Base-by-base conservation (phyloP, 768 basidiomycete genomes). In the Termitomyces sp. region DNA sequence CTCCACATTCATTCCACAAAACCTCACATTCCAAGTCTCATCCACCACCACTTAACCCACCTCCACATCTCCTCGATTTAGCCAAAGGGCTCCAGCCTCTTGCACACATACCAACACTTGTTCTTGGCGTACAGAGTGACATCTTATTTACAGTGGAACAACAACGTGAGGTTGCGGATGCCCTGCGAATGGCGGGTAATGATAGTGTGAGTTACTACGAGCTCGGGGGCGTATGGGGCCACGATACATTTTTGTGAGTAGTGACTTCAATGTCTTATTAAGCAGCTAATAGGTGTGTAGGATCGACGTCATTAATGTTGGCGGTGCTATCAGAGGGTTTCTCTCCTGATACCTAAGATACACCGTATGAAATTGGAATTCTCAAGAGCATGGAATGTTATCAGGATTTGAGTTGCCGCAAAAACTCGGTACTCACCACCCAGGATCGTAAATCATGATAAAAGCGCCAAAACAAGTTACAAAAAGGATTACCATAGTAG, bases 211-310 rank as follows among this genome's bases (percentile, higher is more conserved):
- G 91, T 59, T 98, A 98, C 72, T 99, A 96, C 69, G 97, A 98
- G 73, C 81, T 98, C 2, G 96, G 96, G 28, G 95, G 96, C 9
- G 95, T 98, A n/a, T 98, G 94, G 95, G 97, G 97, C 1, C 96
- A 99, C 67, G 96, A 99, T 73, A 98, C 94, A 22, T 98, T 98
- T 76, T 75, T 98, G 85, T 89, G 66, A 80, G 88, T 82, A 2
- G 22, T 16, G 39, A 34, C 45, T 26, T 42, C 24, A 37, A 5
- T 39, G 37, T 36, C 37, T 28, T 34, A n/a, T 33, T 28, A 52
- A 28, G 16, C 8, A 24, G 18, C 56, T 51, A 48, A 55, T 24
- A 22, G 18, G 42, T 55, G 24, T 29, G 29, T 51, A 59, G 63
- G 28, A 59, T 62, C 26, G 62, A 63, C n/a, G 62, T 63, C 28